These are phyloP conservation scores for Camellia oleifera DNA, from an alignment of 179 eudicot genomes.

Conservation along the genomic window DNA sequence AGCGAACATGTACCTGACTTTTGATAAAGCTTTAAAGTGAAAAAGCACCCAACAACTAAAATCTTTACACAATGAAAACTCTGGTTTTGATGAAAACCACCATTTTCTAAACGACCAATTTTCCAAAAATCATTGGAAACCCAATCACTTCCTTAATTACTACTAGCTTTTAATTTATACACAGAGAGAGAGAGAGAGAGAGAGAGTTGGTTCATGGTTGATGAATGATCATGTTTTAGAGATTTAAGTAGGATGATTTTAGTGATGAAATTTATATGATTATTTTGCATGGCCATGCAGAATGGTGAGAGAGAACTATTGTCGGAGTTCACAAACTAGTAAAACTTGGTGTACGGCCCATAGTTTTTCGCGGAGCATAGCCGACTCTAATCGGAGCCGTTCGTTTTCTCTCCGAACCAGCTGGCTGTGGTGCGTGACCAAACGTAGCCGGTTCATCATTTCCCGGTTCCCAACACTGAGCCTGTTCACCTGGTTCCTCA, in stretches of 20 bases:
- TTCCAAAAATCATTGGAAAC: slow-evolving; percentile 5
- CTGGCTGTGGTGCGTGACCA: slow-evolving; percentile 34
- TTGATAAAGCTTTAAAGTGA: not conserved
- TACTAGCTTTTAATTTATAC: not conserved
- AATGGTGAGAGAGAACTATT: slow-evolving; percentile 5
- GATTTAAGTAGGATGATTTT: not conserved
- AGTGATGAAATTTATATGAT: slow-evolving; percentile 7
- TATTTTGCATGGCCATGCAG: slow-evolving; percentile 33
- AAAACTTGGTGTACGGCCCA: slow-evolving; percentile 43
- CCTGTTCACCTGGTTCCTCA: slow-evolving; percentile 53
- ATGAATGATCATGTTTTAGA: not conserved
- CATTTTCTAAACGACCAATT: slow-evolving; percentile 12
- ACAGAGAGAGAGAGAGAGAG: slow-evolving; percentile 14
- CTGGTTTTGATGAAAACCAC: slow-evolving; percentile 6
- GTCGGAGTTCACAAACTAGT: slow-evolving; percentile 40
- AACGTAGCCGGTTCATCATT: slow-evolving; percentile 47
- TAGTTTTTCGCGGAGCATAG: slow-evolving; percentile 50
- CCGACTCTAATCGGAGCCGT: slow-evolving; percentile 45
- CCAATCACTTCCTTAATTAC: not conserved
- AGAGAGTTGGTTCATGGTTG: not conserved
- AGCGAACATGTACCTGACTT: not conserved
- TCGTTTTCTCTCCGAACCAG: slow-evolving; percentile 48
- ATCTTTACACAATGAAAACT: not conserved
- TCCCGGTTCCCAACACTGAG: slow-evolving; percentile 51
- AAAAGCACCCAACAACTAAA: not conserved